Conservation (phyloP, 192 early-diverging fungal species). For the Backusella circina region DNA sequence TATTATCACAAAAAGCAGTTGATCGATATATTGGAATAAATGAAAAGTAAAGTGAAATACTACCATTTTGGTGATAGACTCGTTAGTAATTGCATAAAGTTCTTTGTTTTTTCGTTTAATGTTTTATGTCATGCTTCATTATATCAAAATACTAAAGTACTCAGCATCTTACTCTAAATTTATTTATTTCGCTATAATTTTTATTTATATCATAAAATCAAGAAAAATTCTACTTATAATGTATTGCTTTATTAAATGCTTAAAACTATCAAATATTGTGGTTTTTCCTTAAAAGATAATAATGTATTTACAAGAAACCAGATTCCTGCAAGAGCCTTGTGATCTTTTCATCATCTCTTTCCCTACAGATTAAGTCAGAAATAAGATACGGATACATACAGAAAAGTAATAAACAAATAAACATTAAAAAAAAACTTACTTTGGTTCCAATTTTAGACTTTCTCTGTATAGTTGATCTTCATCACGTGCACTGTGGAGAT, state of each 20-base stretch:
- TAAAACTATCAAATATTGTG: background rate
- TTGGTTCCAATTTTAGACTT: conserved; percentile 81
- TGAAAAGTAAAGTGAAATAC: background rate
- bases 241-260: background rate
- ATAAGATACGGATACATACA: background rate
- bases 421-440: conserved; percentile 37
- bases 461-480: conserved; percentile 75
- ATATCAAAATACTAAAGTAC: background rate
- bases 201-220: background rate
- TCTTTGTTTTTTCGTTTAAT: background rate
- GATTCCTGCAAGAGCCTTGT: conserved; percentile 71
- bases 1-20: background rate
- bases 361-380: conserved; percentile 35
- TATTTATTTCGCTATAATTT: background rate
- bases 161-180: background rate
- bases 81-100: background rate
- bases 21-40: background rate
- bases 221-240: background rate
- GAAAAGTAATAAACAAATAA: background rate
- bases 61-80: background rate
- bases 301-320: conserved; percentile 62
- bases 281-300: conserved; percentile 4
- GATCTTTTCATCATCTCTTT: conserved; percentile 82
- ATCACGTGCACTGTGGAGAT: conserved; percentile 65
- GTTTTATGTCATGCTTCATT: background rate